Evolutionary conservation across 2,329 filamentous ascomycete genomes (phyloP).

Genomic region (Chaetomiaceae sp.): DNA sequence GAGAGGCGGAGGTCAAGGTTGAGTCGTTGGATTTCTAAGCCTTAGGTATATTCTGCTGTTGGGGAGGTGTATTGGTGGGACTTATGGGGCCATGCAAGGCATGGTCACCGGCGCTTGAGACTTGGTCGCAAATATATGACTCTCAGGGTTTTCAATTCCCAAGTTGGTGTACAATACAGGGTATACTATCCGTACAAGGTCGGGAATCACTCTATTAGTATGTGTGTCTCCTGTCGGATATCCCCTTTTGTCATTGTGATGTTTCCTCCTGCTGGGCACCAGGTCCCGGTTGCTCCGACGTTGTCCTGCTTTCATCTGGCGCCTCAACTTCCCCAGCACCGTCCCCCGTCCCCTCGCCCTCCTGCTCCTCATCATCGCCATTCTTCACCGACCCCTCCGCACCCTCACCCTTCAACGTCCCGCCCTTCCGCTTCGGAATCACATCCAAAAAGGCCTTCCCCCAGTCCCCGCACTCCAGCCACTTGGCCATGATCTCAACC

Average conservation of each 20-base stretch:
- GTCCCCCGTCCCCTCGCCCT: slow-evolving; percentile 6
- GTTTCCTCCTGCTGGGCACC: not conserved
- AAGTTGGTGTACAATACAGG: too few species aligned
- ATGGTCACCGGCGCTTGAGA: too few species aligned
- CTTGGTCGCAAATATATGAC: too few species aligned
- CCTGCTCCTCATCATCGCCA: slow-evolving; percentile 27
- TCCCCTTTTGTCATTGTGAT: not conserved
- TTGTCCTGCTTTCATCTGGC: not conserved
- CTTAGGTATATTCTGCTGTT: not conserved
- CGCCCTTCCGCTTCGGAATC: slow-evolving; percentile 87
- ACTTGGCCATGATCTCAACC: slow-evolving; percentile 91
- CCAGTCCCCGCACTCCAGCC: slow-evolving; percentile 90
- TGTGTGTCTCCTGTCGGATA: too few species aligned
- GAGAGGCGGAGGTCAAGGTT: slow-evolving; percentile 29
- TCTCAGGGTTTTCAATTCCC: not conserved
- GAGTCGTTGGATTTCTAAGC: slow-evolving; percentile 26
- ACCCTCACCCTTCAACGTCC: slow-evolving; percentile 51
- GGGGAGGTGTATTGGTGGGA: not conserved
- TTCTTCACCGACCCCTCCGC: slow-evolving; percentile 31
- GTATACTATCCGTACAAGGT: too few species aligned
- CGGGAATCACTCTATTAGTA: too few species aligned
- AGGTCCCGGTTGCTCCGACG: not conserved
- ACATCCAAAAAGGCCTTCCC: slow-evolving; percentile 81
- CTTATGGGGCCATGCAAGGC: too few species aligned
- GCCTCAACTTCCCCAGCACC: not conserved